A percentile compares a stretch with the other conserved stretches of the same genome.
phyloP scores from a whole-genome alignment of 179 eudicot genomes.

The Amaranthus tricolor region DNA sequence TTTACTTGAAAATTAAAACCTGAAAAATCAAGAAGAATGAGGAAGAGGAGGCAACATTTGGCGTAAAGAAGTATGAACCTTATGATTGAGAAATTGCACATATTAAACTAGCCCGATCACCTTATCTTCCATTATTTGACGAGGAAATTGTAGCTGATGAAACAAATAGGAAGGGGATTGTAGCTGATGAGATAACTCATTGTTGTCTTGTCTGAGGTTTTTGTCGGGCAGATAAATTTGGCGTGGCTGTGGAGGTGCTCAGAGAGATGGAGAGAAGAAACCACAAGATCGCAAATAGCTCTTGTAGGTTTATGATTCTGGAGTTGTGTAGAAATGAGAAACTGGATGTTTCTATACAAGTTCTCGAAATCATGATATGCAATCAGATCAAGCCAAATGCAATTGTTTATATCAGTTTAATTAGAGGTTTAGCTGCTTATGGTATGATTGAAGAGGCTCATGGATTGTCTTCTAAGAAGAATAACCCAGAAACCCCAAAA shows the following conservation, averaged over 20 bases:
- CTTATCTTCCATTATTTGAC: too few relatives aligned
- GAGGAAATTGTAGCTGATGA: too few relatives aligned
- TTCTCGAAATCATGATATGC: slow-evolving; percentile 56
- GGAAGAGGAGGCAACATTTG: too few relatives aligned
- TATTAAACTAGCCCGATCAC: too few relatives aligned
- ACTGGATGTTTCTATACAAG: slow-evolving; percentile 41
- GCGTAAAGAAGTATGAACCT: too few relatives aligned
- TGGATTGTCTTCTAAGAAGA: slow-evolving; percentile 39
- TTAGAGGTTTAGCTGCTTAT: slow-evolving; percentile 48
- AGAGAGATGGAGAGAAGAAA: slow-evolving; percentile 20
- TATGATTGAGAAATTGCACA: too few relatives aligned
- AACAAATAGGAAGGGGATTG: slow-evolving; percentile 36
- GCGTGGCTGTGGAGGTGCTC: slow-evolving; percentile 57
- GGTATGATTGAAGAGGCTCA: slow-evolving; percentile 63
- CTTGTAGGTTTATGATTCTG: slow-evolving; percentile 44
- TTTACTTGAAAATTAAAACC: too few relatives aligned
- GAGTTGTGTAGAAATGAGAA: slow-evolving; percentile 52
- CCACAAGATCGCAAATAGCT: slow-evolving; percentile 37
- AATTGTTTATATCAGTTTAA: slow-evolving; percentile 33
- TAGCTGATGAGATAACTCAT: slow-evolving; percentile 74
- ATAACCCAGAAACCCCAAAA: too few relatives aligned
- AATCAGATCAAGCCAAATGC: slow-evolving; percentile 33
- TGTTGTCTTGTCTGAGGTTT: slow-evolving; percentile 67
- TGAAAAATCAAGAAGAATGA: too few relatives aligned
- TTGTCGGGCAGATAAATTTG: slow-evolving; percentile 43